Conservation (phyloP, 305 asterid genomes). For the Fraxinus greggii region DNA sequence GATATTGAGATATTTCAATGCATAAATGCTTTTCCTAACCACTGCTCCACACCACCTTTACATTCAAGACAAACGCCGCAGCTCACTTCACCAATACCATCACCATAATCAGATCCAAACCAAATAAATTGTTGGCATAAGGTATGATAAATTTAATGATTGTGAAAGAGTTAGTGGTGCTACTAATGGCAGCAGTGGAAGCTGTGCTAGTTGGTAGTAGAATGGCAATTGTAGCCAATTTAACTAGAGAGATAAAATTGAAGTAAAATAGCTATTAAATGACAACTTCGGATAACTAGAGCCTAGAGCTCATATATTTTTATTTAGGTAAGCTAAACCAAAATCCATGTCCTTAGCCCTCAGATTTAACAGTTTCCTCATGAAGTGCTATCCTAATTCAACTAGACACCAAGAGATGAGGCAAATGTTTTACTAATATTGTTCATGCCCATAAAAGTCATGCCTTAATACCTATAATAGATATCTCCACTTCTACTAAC, state of each 20-base stretch:
- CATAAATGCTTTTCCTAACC: neutral
- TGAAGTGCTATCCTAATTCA: neutral
- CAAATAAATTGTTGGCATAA: neutral
- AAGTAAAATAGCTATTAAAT: neutral
- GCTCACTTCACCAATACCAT: neutral
- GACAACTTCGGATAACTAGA: neutral
- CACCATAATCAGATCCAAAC: neutral
- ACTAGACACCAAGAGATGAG: neutral
- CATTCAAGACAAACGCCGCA: neutral
- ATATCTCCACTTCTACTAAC: neutral
- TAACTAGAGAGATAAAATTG: neutral
- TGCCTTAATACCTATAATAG: neutral
- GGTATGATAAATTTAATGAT: neutral
- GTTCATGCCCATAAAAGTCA: conserved; percentile 1
- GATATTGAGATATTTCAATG: neutral
- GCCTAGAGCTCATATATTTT: neutral
- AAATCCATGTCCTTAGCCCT: neutral
- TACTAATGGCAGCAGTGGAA: neutral
- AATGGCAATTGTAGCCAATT: neutral
- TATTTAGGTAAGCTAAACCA: neutral
- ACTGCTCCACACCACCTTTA: neutral
- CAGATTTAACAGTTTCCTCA: too few species aligned
- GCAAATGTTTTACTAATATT: neutral
- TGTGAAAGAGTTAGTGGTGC: neutral
- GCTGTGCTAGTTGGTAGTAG: neutral